These are phyloP conservation scores for Xylaria sp. DNA, from an alignment of 2,329 filamentous ascomycete species.

Conservation along the genomic window DNA sequence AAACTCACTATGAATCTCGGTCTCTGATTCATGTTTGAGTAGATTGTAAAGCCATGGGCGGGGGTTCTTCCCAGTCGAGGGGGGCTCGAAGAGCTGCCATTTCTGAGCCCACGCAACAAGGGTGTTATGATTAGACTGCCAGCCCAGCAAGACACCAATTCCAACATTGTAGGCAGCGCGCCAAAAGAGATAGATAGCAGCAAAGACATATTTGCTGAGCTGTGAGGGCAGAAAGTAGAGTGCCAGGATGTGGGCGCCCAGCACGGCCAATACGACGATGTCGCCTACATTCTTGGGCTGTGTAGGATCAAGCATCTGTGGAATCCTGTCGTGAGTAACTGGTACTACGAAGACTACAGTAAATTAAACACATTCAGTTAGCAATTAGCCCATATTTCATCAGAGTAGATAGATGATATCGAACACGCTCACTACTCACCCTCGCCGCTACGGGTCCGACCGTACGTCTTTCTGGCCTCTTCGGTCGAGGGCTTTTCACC, in stretches of 20 bases:
- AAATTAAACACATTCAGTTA: neutral
- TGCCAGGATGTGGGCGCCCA: conserved; percentile 74
- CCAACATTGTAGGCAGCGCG: conserved; percentile 89
- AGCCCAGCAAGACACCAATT: conserved; percentile 86
- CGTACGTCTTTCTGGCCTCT: conserved; percentile 75
- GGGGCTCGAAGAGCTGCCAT: conserved; percentile 84
- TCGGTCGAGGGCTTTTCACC: conserved; percentile 21
- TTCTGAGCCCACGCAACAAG: conserved; percentile 88
- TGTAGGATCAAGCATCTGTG: conserved; percentile 90
- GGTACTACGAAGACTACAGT: conserved; percentile 88
- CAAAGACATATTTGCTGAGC: conserved; percentile 78
- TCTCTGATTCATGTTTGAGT: conserved; percentile 87
- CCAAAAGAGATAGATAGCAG: conserved; percentile 88
- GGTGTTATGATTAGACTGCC: conserved; percentile 87
- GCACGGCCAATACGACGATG: conserved; percentile 75
- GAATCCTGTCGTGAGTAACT: conserved; percentile 98
- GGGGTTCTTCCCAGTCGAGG: conserved; percentile 79
- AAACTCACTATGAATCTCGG: conserved; percentile 94
- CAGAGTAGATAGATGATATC: neutral
- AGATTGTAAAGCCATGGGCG: conserved; percentile 81
- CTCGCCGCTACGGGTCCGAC: conserved; percentile 87
- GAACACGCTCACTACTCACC: conserved; percentile 61
- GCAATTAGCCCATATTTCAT: conserved; percentile 7
- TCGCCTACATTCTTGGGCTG: conserved; percentile 96
- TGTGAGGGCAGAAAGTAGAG: conserved; percentile 74